Conservation (phyloP, 2,329 filamentous ascomycete species). For the Cladosporium velox region DNA sequence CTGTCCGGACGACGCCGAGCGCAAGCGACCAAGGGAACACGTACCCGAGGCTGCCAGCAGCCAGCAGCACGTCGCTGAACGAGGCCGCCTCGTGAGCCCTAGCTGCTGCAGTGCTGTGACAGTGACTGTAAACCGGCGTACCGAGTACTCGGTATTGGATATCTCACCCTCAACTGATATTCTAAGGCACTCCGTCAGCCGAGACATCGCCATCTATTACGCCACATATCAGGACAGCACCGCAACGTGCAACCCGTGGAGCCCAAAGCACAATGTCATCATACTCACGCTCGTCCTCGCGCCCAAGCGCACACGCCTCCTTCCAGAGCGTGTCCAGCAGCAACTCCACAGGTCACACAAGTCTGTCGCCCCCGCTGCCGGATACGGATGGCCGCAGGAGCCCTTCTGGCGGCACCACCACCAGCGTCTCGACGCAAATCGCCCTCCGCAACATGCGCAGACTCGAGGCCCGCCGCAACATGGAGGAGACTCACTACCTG, state of each 20-base stretch:
- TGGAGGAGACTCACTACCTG: constrained; percentile 37
- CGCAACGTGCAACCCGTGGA: not conserved
- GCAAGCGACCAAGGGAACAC: not conserved
- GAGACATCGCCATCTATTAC: not conserved
- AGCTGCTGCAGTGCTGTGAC: not conserved
- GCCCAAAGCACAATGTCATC: not conserved
- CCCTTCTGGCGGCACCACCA: constrained; percentile 1
- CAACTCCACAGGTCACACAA: constrained; percentile 17
- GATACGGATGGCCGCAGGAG: constrained; percentile 9
- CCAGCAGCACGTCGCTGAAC: not conserved
- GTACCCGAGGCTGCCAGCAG: constrained; percentile 5
- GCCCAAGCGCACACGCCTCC: constrained; percentile 6
- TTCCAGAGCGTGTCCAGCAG: constrained; percentile 13
- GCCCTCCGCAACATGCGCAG: constrained; percentile 27
- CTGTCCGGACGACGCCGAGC: constrained; percentile 1
- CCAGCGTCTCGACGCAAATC: constrained; percentile 18
- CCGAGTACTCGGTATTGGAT: not conserved
- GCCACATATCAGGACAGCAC: not conserved
- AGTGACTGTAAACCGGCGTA: not conserved
- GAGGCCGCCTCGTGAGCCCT: constrained; percentile 4
- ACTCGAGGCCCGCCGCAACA: constrained; percentile 35
- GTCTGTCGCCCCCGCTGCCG: constrained; percentile 10
- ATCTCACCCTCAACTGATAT: not conserved
- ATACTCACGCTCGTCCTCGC: constrained; percentile 11
- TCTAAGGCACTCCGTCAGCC: not conserved